Evolutionary conservation across 2,329 filamentous ascomycete genomes (phyloP).

Genomic region (Clarireedia homoeocarpa): DNA sequence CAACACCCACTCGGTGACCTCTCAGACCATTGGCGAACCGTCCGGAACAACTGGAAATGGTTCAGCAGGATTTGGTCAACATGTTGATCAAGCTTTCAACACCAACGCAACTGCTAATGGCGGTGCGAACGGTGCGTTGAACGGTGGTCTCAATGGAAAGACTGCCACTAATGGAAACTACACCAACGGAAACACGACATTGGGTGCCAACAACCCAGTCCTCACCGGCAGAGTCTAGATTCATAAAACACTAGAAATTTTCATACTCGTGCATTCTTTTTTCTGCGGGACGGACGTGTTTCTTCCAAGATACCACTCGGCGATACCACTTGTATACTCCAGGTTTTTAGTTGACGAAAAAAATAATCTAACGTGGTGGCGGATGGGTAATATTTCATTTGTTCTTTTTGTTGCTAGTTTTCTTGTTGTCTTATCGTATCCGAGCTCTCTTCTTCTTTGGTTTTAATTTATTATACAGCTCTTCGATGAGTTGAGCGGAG

Average conservation of each 20-base stretch:
- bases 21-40: not conserved
- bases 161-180: not conserved
- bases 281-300: constrained; percentile 1
- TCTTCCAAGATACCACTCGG: constrained; percentile 12
- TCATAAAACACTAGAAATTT: not conserved
- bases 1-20: constrained; percentile 11
- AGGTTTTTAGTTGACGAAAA: not conserved
- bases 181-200: constrained; percentile 10
- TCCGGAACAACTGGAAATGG: not conserved
- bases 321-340: constrained; percentile 8
- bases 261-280: constrained; percentile 1
- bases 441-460: not conserved
- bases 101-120: constrained; percentile 3
- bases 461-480: not conserved
- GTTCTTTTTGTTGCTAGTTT: not conserved
- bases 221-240: constrained; percentile 2
- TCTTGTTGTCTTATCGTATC: not conserved
- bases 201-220: constrained; percentile 14
- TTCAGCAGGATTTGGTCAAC: constrained; percentile 1
- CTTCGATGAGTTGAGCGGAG: not conserved
- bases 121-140: not conserved
- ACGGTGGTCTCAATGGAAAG: not conserved
- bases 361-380: not conserved
- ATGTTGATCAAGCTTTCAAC: not conserved
- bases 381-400: constrained; percentile 1